Conservation (phyloP, 208 protist species). For the Leishmania lainsoni region DNA sequence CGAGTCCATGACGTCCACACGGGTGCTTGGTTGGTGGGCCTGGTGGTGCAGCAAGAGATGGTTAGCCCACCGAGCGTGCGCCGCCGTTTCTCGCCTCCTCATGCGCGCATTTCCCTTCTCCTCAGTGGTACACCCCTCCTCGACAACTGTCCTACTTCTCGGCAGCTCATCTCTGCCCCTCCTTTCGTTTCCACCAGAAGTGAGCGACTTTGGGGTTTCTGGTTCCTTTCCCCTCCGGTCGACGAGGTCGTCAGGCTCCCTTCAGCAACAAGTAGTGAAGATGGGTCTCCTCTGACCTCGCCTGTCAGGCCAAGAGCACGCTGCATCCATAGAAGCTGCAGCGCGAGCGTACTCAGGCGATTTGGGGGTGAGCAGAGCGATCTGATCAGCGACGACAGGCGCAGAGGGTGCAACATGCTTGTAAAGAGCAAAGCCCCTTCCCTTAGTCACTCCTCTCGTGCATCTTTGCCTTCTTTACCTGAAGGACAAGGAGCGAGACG, state of each 20-base stretch:
- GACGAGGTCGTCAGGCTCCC: background rate
- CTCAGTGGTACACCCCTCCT: background rate
- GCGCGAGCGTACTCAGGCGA: no score
- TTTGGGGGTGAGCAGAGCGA: no score
- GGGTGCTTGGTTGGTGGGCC: background rate
- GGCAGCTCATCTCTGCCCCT: background rate
- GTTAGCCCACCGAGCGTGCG: background rate
- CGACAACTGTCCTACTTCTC: background rate
- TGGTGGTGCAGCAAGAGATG: background rate
- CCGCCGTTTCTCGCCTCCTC: background rate
- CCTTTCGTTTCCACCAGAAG: background rate
- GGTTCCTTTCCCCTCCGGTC: background rate
- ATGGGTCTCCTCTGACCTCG: background rate
- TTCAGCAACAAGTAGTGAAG: background rate
- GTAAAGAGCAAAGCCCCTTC: background rate
- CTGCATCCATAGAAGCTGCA: background rate
- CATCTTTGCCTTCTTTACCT: background rate
- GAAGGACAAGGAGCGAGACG: no score
- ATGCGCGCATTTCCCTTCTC: background rate
- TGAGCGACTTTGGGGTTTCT: background rate
- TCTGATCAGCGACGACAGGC: conserved; percentile 71
- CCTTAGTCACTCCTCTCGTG: background rate
- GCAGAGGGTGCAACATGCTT: background rate
- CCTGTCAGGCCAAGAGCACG: background rate
- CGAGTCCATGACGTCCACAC: background rate